phyloP scores from a whole-genome alignment of 169 alveolate genomes.

The Perkinsus marinus region DNA sequence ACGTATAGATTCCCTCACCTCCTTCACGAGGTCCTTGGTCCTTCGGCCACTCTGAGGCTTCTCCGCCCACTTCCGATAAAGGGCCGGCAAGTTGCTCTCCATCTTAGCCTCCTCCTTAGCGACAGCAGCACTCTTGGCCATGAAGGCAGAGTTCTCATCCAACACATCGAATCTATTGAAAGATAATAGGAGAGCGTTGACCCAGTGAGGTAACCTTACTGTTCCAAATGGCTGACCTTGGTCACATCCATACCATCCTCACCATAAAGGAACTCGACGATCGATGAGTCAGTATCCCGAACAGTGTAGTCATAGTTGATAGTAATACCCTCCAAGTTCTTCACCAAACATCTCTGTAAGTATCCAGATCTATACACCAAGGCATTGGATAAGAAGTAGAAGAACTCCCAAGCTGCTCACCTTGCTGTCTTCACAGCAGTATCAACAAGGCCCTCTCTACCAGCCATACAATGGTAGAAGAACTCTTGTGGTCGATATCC shows the following conservation, averaged over 20 bases:
- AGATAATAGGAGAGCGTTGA: not conserved
- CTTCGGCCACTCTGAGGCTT: not conserved
- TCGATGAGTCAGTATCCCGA: constrained; percentile 84
- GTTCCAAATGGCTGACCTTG: constrained; percentile 32
- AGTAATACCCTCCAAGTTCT: constrained; percentile 81
- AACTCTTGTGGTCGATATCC: constrained; percentile 94
- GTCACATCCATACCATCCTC: constrained; percentile 91
- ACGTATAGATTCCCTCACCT: not conserved
- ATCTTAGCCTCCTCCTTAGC: not conserved
- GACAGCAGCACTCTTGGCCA: not conserved
- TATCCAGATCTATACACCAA: constrained; percentile 58
- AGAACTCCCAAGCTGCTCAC: constrained; percentile 22
- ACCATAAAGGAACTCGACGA: constrained; percentile 91
- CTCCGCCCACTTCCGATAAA: not conserved
- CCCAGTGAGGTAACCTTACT: not conserved
- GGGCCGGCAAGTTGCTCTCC: not conserved
- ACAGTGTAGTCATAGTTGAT: constrained; percentile 94
- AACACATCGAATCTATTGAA: not conserved
- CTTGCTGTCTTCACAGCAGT: constrained; percentile 96
- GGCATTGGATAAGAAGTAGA: not conserved
- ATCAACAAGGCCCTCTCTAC: constrained; percentile 97
- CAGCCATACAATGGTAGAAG: constrained; percentile 98
- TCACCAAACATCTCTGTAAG: constrained; percentile 87
- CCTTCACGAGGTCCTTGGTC: not conserved
- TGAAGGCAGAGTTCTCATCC: not conserved